Conservation (phyloP, 371 early-diverging fungal species). For the Syncephalastrum contaminatum region DNA sequence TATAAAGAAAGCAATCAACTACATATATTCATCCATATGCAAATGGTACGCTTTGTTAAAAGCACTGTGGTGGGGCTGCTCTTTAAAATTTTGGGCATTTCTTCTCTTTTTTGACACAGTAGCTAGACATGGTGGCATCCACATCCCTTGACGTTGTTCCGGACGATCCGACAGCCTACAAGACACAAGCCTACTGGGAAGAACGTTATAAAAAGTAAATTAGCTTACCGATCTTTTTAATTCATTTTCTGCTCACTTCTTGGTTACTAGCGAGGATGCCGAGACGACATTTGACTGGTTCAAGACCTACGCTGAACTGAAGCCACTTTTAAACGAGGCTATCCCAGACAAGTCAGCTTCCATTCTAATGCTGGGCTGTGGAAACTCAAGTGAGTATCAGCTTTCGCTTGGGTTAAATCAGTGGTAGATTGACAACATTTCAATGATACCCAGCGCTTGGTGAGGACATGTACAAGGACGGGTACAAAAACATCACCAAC, state of each 20-base stretch:
- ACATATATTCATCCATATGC: too few species aligned
- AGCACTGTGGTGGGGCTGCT: too few species aligned
- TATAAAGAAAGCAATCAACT: too few species aligned
- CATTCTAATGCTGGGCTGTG: constrained; percentile 79
- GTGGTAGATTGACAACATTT: neutral
- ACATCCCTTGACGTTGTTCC: constrained; percentile 54
- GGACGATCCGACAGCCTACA: constrained; percentile 65
- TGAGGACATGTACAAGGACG: constrained; percentile 80
- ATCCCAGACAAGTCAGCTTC: constrained; percentile 58
- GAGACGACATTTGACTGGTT: constrained; percentile 84
- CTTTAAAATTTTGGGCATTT: too few species aligned
- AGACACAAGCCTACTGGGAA: constrained; percentile 67
- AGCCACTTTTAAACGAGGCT: constrained; percentile 55
- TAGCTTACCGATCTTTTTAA: neutral
- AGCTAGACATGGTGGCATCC: constrained; percentile 34
- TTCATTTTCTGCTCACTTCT: neutral
- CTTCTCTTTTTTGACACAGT: neutral
- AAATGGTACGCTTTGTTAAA: too few species aligned
- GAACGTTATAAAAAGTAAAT: constrained; percentile 43
- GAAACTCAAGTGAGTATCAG: constrained; percentile 63
- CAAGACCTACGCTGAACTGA: constrained; percentile 76
- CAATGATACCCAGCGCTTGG: constrained; percentile 52
- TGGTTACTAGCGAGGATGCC: constrained; percentile 41
- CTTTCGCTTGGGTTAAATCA: neutral
- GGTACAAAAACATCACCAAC: constrained; percentile 75